Evolutionary conservation across 306 rosid genomes (phyloP), one percentile per base, ranked within the genome.

Genomic region (Carpinus fangiana): DNA sequence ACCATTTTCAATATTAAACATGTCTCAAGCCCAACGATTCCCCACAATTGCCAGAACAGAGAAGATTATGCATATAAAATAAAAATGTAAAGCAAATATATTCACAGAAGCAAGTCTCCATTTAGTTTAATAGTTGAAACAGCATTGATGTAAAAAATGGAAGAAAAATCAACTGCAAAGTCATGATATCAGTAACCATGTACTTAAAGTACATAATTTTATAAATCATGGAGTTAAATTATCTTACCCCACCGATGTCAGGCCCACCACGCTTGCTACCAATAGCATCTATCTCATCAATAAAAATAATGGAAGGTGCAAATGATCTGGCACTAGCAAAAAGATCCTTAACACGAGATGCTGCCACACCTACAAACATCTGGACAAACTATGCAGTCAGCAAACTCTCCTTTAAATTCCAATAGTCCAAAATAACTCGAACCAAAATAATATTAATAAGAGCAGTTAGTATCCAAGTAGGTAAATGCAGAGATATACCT

Each of bases 261-360:
- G 97, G 98, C 61, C 98, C 98, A 82, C 98, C 97, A 57, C 98
- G 97, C 84, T 92, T 94, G 93, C 98, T 92, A 66, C 98, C 98
- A 83, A 94, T 94, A 85, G 98, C 98, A 85, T 94, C 98, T 80
- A 94, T 94, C 93, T 94, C 97, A 80, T 94, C 98, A 79, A 94
- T 90, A 86, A 94, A 94, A 66, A 94, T 90, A 80, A 94, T 94
- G 53, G 97, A 94, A 61, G 98, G 98, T 5, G 98, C 80, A 82
- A 77, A 92, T 73, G 97, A 90, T 79, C 98, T 92, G 87, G 98
- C 95, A 85, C 81, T 92, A 43, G 84, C 81, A 88, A 94, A 94
- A 70, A 94, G 92, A 86, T 94, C 98, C 86, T 92, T 92, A 82
- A 94, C 97, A 84, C 98, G 98, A 73, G 98, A 89, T 76, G 97